Evolutionary conservation across 352 stramenopile genomes (phyloP).

Genomic region (Phytophthora boehmeriae): DNA sequence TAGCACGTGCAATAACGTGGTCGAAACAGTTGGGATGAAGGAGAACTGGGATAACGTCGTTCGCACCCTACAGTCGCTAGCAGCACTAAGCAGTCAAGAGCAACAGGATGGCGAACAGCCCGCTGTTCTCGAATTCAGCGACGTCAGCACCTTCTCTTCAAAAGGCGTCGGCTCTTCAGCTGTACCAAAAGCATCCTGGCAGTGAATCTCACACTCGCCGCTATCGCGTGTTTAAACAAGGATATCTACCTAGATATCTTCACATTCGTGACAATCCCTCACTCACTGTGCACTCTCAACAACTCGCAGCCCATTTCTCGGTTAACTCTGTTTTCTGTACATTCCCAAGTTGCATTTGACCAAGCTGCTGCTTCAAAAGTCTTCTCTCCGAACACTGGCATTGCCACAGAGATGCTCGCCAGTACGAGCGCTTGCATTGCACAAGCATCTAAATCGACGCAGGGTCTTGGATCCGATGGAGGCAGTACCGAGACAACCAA

Average conservation of each 20-base stretch:
- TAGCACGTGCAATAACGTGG: conserved; percentile 4
- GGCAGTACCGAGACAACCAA: conserved; percentile 1
- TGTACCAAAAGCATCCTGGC: conserved; percentile 15
- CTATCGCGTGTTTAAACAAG: conserved; percentile 48
- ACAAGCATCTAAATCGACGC: conserved; percentile 26
- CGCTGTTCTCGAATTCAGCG: conserved; percentile 26
- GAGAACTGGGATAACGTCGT: conserved; percentile 42
- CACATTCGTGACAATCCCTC: conserved; percentile 36
- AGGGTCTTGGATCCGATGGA: conserved; percentile 1
- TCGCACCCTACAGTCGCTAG: conserved; percentile 54
- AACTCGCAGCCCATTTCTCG: conserved; percentile 47
- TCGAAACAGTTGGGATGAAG: conserved; percentile 25
- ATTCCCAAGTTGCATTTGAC: conserved; percentile 43
- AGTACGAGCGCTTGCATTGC: conserved; percentile 47
- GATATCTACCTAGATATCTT: conserved; percentile 62
- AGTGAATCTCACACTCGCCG: conserved; percentile 50
- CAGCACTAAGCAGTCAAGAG: conserved; percentile 55
- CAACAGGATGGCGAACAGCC: conserved; percentile 48
- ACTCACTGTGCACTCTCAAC: conserved; percentile 51
- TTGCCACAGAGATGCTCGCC: conserved; percentile 38
- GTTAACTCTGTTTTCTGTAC: conserved; percentile 50
- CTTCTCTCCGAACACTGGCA: conserved; percentile 15
- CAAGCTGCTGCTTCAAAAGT: conserved; percentile 10
- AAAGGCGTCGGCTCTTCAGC: conserved; percentile 31
- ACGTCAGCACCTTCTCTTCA: conserved; percentile 45